phyloP scores from a whole-genome alignment of 2,329 filamentous ascomycete genomes.

The Aspergillus hortae region DNA sequence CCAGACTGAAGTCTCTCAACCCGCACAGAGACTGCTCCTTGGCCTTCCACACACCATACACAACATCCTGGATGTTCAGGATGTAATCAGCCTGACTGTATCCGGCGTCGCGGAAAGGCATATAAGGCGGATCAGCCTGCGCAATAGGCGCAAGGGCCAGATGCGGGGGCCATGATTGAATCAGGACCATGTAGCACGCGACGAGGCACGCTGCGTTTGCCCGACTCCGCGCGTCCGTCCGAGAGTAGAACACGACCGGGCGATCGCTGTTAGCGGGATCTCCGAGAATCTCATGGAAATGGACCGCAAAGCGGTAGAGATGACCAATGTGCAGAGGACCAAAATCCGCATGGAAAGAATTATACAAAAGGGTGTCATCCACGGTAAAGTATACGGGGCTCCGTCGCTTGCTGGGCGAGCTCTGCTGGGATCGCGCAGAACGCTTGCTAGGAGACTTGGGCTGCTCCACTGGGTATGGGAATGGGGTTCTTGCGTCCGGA shows the following conservation, averaged over 20 bases:
- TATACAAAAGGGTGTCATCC: slow-evolving; percentile 89
- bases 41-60: slow-evolving; percentile 97
- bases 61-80: slow-evolving; percentile 92
- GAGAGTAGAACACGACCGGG: slow-evolving; percentile 94
- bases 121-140: slow-evolving; percentile 92
- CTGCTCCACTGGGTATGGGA: slow-evolving; percentile 68
- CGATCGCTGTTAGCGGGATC: slow-evolving; percentile 86
- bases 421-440: slow-evolving; percentile 62
- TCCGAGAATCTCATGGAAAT: slow-evolving; percentile 91
- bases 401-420: slow-evolving; percentile 51
- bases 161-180: slow-evolving; percentile 96
- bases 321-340: slow-evolving; percentile 96
- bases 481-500: slow-evolving; percentile 76
- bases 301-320: slow-evolving; percentile 91
- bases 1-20: slow-evolving; percentile 88
- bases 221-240: slow-evolving; percentile 81
- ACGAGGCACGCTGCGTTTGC: slow-evolving; percentile 91
- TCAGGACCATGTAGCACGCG: slow-evolving; percentile 97
- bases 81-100: slow-evolving; percentile 98
- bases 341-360: slow-evolving; percentile 98
- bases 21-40: slow-evolving; percentile 93
- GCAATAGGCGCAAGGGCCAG: slow-evolving; percentile 91
- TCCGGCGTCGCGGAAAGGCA: slow-evolving; percentile 97
- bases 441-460: slow-evolving; percentile 71
- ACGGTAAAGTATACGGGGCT: slow-evolving; percentile 92